phyloP scores from a whole-genome alignment of 208 protist genomes.

The Leptomonas pyrrhocoris region DNA sequence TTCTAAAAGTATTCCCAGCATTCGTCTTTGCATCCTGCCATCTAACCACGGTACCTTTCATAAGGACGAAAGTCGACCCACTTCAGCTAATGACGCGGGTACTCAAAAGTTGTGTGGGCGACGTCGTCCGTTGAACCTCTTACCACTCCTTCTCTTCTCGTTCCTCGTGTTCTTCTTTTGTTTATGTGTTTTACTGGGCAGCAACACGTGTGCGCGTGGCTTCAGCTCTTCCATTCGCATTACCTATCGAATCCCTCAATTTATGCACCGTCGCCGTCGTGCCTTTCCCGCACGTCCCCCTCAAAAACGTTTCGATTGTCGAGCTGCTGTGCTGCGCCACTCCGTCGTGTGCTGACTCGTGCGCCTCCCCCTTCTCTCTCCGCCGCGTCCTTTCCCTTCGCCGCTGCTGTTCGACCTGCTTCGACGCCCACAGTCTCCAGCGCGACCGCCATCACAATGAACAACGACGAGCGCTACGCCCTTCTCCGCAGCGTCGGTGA shows the following conservation, averaged over 20 bases:
- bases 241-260: no score
- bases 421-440: not conserved
- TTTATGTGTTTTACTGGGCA: slow-evolving; percentile 1
- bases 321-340: slow-evolving; percentile 5
- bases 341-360: slow-evolving; percentile 18
- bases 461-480: slow-evolving; percentile 75
- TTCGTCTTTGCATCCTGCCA: no score
- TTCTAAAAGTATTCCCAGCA: no score
- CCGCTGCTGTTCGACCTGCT: not conserved
- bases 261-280: no score
- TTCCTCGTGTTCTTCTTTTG: slow-evolving; percentile 3
- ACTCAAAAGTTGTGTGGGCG: no score
- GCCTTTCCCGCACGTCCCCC: no score
- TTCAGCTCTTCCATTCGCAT: no score
- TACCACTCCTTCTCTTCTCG: slow-evolving; percentile 8
- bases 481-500: slow-evolving; percentile 94
- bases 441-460: slow-evolving; percentile 5
- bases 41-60: no score
- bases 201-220: no score
- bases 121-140: no score
- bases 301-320: slow-evolving; percentile 27
- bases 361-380: not conserved
- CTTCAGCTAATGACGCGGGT: no score
- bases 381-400: not conserved
- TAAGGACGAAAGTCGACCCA: no score